These are phyloP conservation scores for Teratosphaeria destructans DNA, from an alignment of 2,329 filamentous ascomycete species.

Conservation along the genomic window DNA sequence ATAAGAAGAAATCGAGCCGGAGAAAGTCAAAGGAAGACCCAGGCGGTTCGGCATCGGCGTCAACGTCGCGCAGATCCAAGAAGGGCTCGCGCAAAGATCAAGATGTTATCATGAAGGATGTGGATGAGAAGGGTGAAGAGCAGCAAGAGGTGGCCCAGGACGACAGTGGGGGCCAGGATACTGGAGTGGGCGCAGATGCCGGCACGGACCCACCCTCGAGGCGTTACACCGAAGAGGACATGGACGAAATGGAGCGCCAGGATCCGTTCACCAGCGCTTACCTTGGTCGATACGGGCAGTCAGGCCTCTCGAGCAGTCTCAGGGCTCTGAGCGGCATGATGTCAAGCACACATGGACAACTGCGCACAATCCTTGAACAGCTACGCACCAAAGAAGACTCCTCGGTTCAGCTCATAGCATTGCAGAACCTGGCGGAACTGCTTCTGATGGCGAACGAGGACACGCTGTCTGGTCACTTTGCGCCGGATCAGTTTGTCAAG, in stretches of 20 bases:
- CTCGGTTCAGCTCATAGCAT: constrained; percentile 78
- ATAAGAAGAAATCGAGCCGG: constrained; percentile 65
- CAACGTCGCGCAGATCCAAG: constrained; percentile 22
- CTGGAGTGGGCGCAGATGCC: constrained; percentile 18
- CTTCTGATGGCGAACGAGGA: constrained; percentile 93
- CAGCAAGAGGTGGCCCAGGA: constrained; percentile 21
- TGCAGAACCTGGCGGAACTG: constrained; percentile 89
- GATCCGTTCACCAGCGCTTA: constrained; percentile 51
- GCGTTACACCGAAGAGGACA: constrained; percentile 48
- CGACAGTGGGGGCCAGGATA: constrained; percentile 29
- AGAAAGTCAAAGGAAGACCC: constrained; percentile 50
- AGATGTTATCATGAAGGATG: constrained; percentile 25
- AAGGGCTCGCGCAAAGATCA: constrained; percentile 23
- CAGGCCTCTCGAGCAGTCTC: constrained; percentile 66
- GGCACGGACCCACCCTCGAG: constrained; percentile 52
- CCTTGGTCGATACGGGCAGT: constrained; percentile 57
- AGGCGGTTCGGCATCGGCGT: constrained; percentile 19
- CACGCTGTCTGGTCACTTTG: constrained; percentile 88
- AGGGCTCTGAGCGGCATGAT: constrained; percentile 86
- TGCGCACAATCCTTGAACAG: constrained; percentile 51
- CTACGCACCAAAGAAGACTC: constrained; percentile 76
- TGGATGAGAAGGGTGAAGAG: constrained; percentile 15
- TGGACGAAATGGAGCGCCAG: constrained; percentile 38
- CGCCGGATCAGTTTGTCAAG: constrained; percentile 88
- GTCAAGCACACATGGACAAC: constrained; percentile 66